Evolutionary conservation across 345 rosid species (phyloP).

Genomic region (Salix koriyanagi): DNA sequence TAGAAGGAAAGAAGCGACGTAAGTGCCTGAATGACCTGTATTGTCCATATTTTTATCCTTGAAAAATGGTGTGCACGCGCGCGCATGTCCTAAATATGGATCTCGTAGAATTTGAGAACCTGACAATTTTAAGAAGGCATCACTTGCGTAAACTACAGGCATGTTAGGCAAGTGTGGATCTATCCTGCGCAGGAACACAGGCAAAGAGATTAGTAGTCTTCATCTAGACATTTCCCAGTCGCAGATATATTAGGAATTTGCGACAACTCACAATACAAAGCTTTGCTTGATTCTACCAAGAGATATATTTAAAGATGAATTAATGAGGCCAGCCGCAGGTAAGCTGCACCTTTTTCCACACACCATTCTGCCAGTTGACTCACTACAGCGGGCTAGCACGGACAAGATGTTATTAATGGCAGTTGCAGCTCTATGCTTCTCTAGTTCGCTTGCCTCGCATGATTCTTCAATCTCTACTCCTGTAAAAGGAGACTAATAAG

Average conservation of each 20-base stretch:
- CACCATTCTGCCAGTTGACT: constrained; percentile 57
- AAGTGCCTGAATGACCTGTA: constrained; percentile 9
- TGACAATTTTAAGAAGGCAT: constrained; percentile 81
- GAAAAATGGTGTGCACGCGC: neutral
- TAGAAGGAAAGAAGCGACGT: constrained; percentile 6
- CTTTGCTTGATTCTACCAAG: constrained; percentile 99
- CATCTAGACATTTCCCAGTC: constrained; percentile 5
- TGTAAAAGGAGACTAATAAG: constrained; percentile 20
- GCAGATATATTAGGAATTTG: constrained; percentile 29
- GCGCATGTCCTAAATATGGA: neutral
- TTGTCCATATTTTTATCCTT: neutral
- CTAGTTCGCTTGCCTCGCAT: constrained; percentile 70
- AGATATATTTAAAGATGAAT: constrained; percentile 71
- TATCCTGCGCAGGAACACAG: constrained; percentile 47
- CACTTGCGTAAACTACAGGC: constrained; percentile 89
- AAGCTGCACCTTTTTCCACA: constrained; percentile 50
- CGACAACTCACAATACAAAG: constrained; percentile 97
- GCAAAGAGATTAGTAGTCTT: constrained; percentile 24
- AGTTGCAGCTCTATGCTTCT: constrained; percentile 53
- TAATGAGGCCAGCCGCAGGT: constrained; percentile 43
- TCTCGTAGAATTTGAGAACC: constrained; percentile 35
- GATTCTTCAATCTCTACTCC: constrained; percentile 56
- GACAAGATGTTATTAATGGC: constrained; percentile 58
- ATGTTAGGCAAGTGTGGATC: constrained; percentile 66
- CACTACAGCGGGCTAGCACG: constrained; percentile 55